phyloP scores from a whole-genome alignment of 306 rosid genomes.

The Coriaria nepalensis region DNA sequence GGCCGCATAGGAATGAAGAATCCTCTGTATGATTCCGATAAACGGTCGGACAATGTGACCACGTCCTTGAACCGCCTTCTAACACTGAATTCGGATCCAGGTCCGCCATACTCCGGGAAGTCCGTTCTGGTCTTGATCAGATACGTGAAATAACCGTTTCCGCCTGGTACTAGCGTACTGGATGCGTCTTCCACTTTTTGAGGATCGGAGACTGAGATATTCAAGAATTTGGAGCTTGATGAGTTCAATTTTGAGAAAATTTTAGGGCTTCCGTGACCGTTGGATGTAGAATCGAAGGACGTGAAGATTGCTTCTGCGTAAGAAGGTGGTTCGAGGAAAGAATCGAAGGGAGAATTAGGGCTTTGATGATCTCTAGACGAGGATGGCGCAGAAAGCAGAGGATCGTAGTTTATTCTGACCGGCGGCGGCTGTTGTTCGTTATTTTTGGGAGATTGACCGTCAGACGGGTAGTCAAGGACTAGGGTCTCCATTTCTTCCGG shows the following conservation, averaged over 20 bases:
- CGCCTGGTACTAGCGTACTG: constrained; percentile 30
- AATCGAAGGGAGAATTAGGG: constrained; percentile 15
- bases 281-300: constrained; percentile 30
- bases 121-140: constrained; percentile 28
- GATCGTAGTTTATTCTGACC: constrained; percentile 8
- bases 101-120: constrained; percentile 26
- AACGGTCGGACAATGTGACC: constrained; percentile 32
- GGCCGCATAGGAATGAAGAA: constrained; percentile 32
- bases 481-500: constrained; percentile 33
- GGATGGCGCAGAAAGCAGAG: constrained; percentile 13
- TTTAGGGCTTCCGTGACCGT: constrained; percentile 19
- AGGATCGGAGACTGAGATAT: constrained; percentile 26
- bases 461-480: constrained; percentile 27
- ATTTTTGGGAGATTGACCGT: constrained; percentile 8
- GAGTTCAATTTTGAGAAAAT: constrained; percentile 12
- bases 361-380: constrained; percentile 14
- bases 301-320: constrained; percentile 30
- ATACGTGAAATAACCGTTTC: constrained; percentile 24
- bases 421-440: constrained; percentile 7
- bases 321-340: constrained; percentile 31
- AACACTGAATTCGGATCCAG: constrained; percentile 26
- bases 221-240: constrained; percentile 11
- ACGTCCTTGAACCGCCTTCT: constrained; percentile 42
- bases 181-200: constrained; percentile 22
- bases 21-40: constrained; percentile 25